Conservation (phyloP, 352 stramenopile genomes). For the Globisporangium echinulatum region DNA sequence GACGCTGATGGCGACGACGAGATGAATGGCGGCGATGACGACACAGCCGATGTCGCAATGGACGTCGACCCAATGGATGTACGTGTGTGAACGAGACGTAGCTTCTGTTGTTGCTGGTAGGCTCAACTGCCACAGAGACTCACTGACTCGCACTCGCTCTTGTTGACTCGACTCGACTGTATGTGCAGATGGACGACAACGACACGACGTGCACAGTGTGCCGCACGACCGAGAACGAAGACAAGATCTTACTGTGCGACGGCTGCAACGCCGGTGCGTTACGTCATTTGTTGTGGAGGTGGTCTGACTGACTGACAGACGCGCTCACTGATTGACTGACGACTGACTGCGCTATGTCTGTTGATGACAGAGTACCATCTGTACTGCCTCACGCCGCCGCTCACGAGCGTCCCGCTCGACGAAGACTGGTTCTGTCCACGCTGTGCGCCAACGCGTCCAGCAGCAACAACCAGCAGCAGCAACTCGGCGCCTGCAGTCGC, state of each 20-base stretch:
- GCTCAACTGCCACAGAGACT: constrained; percentile 4
- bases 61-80: neutral
- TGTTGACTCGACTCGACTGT: neutral
- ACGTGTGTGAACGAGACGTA: neutral
- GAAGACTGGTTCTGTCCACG: constrained; percentile 49
- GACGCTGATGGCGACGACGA: neutral
- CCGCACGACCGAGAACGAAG: constrained; percentile 27
- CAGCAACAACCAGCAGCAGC: too few species aligned
- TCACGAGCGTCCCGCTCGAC: constrained; percentile 32
- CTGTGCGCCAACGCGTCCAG: constrained; percentile 14
- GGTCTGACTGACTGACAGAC: too few species aligned
- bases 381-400: constrained; percentile 46
- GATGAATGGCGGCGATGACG: neutral
- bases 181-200: constrained; percentile 1
- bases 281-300: neutral
- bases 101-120: too few species aligned
- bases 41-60: neutral
- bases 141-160: neutral
- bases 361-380: constrained; percentile 39
- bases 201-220: constrained; percentile 38
- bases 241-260: constrained; percentile 48
- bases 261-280: constrained; percentile 32
- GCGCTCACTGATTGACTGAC: too few species aligned
- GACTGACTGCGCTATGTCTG: too few species aligned
- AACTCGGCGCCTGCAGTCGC: neutral